Evolutionary conservation across 345 rosid species (phyloP).

Genomic region (Pseudoturritis turrita): DNA sequence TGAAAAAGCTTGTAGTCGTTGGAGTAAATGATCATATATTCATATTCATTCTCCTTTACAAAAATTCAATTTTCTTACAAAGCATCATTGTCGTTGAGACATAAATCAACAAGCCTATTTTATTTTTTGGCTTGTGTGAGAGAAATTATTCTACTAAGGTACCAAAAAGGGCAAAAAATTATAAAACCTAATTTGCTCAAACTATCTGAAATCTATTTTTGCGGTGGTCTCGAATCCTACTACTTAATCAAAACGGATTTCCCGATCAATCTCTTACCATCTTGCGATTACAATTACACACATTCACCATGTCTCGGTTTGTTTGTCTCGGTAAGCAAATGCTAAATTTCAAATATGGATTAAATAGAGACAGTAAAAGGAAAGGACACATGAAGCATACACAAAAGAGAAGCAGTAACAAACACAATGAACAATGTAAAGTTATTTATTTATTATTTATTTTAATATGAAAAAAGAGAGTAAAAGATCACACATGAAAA

Average conservation of each 20-base stretch:
- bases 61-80: neutral
- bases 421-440: neutral
- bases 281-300: neutral
- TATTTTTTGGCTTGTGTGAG: neutral
- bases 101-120: neutral
- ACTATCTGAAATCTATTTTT: neutral
- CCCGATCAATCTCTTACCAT: neutral
- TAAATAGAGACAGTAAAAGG: neutral
- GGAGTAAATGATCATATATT: neutral
- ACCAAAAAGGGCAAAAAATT: neutral
- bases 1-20: slow-evolving; percentile 14
- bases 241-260: neutral
- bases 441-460: neutral
- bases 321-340: neutral
- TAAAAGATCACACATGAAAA: slow-evolving; percentile 25
- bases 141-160: neutral
- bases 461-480: slow-evolving; percentile 3
- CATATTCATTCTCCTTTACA: neutral
- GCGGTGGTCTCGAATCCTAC: neutral
- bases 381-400: neutral
- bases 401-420: neutral
- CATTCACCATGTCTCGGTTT: no score
- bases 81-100: slow-evolving; percentile 3
- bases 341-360: neutral
- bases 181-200: neutral